Evolutionary conservation across 345 rosid genomes (phyloP).

Genomic region (Lepidium aucheri): DNA sequence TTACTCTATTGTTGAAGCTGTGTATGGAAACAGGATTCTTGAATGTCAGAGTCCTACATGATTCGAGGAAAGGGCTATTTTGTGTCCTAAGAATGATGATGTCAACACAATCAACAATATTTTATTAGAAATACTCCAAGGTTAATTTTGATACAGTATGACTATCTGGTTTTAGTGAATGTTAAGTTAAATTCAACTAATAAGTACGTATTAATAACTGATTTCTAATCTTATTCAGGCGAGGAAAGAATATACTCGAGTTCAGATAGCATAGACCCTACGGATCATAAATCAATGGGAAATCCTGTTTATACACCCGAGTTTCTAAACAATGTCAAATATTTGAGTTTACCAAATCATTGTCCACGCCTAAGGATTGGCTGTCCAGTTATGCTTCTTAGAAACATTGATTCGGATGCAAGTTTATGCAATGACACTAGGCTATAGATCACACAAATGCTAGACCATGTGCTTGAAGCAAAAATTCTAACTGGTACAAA

Average conservation of each 20-base stretch:
- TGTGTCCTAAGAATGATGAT: background rate
- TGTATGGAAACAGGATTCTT: background rate
- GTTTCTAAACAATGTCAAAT: background rate
- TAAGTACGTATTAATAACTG: too few species aligned
- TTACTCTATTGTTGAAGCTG: background rate
- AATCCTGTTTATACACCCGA: background rate
- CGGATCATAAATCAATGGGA: rapidly evolving
- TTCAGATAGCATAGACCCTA: background rate
- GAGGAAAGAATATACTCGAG: background rate
- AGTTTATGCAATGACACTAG: too few species aligned
- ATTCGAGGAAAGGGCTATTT: background rate
- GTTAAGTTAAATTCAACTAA: too few species aligned
- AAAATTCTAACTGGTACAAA: too few species aligned
- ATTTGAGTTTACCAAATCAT: background rate
- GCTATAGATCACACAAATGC: too few species aligned
- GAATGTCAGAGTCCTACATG: too few species aligned
- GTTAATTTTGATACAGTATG: too few species aligned
- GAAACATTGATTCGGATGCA: too few species aligned
- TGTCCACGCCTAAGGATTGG: background rate
- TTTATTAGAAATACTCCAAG: background rate
- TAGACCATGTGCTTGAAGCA: too few species aligned
- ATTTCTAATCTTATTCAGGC: background rate
- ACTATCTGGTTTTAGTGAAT: too few species aligned
- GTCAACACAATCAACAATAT: background rate
- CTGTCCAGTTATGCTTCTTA: too few species aligned